Evolutionary conservation across 495 filamentous ascomycete genomes (phyloP).

Genomic region (Paragyromitra xinjiangensis): DNA sequence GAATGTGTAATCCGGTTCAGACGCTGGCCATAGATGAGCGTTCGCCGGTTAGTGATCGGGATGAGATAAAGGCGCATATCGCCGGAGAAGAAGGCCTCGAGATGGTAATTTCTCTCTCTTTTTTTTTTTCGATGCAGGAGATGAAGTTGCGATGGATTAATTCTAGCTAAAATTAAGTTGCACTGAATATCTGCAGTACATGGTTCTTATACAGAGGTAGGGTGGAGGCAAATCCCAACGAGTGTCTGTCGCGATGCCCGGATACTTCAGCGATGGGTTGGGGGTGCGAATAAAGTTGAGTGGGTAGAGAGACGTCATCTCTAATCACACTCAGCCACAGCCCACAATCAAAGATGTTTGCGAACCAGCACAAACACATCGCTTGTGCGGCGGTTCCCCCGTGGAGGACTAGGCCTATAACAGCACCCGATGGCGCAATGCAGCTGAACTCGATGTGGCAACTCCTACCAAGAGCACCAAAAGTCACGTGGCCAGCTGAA

Average conservation of each 20-base stretch:
- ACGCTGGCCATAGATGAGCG: slow-evolving; percentile 91
- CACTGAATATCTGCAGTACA: slow-evolving; percentile 35
- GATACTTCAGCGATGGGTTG: slow-evolving; percentile 17
- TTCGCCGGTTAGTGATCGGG: slow-evolving; percentile 87
- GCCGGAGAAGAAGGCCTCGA: slow-evolving; percentile 13
- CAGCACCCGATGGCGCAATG: not conserved
- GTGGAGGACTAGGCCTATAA: not conserved
- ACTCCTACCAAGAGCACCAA: not conserved
- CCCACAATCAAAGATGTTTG: slow-evolving; percentile 4
- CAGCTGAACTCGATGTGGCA: slow-evolving; percentile 13
- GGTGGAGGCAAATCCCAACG: slow-evolving; percentile 11
- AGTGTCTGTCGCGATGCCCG: slow-evolving; percentile 3
- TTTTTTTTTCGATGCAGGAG: not conserved
- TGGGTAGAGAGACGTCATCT: slow-evolving; percentile 37
- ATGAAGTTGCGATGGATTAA: not conserved
- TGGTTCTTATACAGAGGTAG: slow-evolving; percentile 24
- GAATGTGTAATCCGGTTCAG: slow-evolving; percentile 61
- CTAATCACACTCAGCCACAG: slow-evolving; percentile 28
- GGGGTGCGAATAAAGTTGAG: slow-evolving; percentile 47
- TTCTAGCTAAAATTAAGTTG: slow-evolving; percentile 30
- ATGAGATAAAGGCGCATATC: slow-evolving; percentile 94
- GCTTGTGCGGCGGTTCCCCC: slow-evolving; percentile 1
- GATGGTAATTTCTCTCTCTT: not conserved
- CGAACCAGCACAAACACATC: not conserved
- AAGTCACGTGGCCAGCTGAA: slow-evolving; percentile 6